Percentiles rank a stretch among this genome's conserved stretches.
phyloP scores from a whole-genome alignment of 176 grass and related monocot species.

The Oryza meyeriana region DNA sequence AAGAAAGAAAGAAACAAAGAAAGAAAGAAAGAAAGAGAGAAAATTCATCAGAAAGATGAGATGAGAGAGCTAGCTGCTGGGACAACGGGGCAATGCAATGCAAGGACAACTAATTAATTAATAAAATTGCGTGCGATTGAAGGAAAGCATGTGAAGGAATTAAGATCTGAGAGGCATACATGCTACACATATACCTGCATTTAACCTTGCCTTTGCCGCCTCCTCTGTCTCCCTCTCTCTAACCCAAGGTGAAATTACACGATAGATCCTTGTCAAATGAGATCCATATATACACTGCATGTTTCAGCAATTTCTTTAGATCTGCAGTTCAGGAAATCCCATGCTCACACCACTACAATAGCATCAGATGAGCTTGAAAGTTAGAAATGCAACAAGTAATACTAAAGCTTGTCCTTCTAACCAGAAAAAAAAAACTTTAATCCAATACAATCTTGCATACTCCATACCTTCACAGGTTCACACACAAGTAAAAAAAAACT shows the following conservation, averaged over 20 bases:
- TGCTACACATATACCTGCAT: not conserved
- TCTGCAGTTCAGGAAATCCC: conserved; percentile 69
- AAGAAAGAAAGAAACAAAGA: too few relatives aligned
- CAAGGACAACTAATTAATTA: not conserved
- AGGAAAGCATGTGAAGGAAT: conserved; percentile 13
- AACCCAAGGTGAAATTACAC: not conserved
- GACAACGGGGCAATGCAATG: conserved; percentile 14
- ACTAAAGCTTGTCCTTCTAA: not conserved
- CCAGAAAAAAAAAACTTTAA: not conserved
- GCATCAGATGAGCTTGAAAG: not conserved
- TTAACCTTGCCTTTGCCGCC: not conserved
- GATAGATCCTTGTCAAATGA: not conserved
- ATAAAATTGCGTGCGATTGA: conserved; percentile 18
- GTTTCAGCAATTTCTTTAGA: not conserved
- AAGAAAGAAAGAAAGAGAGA: not conserved
- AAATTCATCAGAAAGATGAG: not conserved
- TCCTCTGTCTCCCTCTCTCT: too few relatives aligned
- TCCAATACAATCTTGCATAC: not conserved
- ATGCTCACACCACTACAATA: conserved; percentile 3
- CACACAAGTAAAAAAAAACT: not conserved
- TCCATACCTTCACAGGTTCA: not conserved
- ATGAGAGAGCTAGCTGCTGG: not conserved
- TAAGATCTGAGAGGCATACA: not conserved
- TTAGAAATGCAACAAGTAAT: not conserved
- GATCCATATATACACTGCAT: not conserved